Base-by-base conservation (phyloP, 2,329 filamentous ascomycete genomes). In the Endoconidiophora polonica region DNA sequence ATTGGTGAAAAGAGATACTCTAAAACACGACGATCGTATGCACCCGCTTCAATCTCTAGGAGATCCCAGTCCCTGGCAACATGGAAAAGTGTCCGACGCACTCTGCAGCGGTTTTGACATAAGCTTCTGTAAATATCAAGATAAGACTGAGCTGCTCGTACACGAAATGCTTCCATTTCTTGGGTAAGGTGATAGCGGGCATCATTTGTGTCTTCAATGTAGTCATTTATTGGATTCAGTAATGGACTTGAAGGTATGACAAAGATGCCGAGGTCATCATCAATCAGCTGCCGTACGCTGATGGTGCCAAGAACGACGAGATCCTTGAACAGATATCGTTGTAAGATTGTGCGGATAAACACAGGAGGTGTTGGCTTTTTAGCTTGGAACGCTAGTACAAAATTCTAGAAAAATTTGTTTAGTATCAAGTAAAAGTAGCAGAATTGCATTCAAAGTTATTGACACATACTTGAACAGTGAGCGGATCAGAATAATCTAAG, bases 11-110 rank as follows among this genome's bases (percentile, higher is more conserved):
- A 68, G 20, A 75, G 73, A 49, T 77, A 68, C 5, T 68, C 61
- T 50, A 81, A 77, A 16, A 91, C 66, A 29, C 81, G 69, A 33
- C 74, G 69, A 61, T 93, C 86, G 33, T 87, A 70, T 54, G 85
- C 78, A 60, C 90, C 84, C 4, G 83, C 83, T 58, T 94, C 86
- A 6, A 76, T 69, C 63, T 95, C 87, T 2, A 96, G 69, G 47
- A 76, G 74, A 58, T 95, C 87, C 80, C 87, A 93, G 53, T 90
- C 83, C 2, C 78, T 68, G 36, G 94, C 77, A 12, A 81, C 76
- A 60, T 96, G 90, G 54, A 81, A 87, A 6, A 98, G 72, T n/a
- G 82, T 87, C 36, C 91, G 77, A n/a, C 91, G 78, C 40, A 94
- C 78, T 2, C 91, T 81, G 60, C 86, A 93, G 48, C 87, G 74